These are phyloP conservation scores for Starmerella davenportii DNA, from an alignment of 805 yeast genomes.

Conservation along the genomic window DNA sequence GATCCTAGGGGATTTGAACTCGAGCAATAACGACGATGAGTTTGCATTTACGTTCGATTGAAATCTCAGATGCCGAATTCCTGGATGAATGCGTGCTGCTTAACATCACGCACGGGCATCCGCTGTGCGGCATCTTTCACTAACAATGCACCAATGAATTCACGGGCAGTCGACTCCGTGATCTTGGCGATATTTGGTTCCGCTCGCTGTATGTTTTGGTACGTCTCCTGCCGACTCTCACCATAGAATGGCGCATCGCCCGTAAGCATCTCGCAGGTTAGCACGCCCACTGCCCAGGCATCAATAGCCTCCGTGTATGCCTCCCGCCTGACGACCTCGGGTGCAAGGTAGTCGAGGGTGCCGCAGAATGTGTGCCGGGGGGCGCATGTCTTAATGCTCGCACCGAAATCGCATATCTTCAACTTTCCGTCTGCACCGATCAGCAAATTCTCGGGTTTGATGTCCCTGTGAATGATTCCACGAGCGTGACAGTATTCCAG, in stretches of 20 bases:
- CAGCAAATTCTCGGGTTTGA: slow-evolving; percentile 62
- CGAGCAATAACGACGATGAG: slow-evolving; percentile 11
- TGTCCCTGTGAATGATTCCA: slow-evolving; percentile 25
- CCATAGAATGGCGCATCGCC: slow-evolving; percentile 92
- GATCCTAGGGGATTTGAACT: too few relatives aligned
- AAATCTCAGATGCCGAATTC: slow-evolving; percentile 2
- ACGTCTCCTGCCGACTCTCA: slow-evolving; percentile 48
- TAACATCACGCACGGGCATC: slow-evolving; percentile 40
- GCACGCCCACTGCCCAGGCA: slow-evolving; percentile 57
- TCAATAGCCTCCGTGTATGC: slow-evolving; percentile 46
- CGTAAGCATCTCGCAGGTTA: slow-evolving; percentile 68
- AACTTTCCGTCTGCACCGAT: slow-evolving; percentile 40
- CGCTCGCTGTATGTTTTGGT: too few relatives aligned
- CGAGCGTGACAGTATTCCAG: slow-evolving; percentile 16
- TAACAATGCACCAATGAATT: slow-evolving; percentile 45
- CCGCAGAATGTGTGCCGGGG: slow-evolving; percentile 77
- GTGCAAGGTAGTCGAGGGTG: slow-evolving; percentile 83
- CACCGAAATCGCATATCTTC: slow-evolving; percentile 86
- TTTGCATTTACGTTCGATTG: slow-evolving; percentile 15
- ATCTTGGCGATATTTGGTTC: too few relatives aligned
- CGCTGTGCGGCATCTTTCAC: slow-evolving; percentile 55
- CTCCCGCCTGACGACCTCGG: slow-evolving; percentile 78
- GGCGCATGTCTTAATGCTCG: slow-evolving; percentile 63
- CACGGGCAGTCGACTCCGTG: slow-evolving; percentile 64
- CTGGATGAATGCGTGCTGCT: slow-evolving; percentile 14